These are phyloP conservation scores for Salix dunnii DNA, from an alignment of 345 rosid genomes.

Conservation along the genomic window DNA sequence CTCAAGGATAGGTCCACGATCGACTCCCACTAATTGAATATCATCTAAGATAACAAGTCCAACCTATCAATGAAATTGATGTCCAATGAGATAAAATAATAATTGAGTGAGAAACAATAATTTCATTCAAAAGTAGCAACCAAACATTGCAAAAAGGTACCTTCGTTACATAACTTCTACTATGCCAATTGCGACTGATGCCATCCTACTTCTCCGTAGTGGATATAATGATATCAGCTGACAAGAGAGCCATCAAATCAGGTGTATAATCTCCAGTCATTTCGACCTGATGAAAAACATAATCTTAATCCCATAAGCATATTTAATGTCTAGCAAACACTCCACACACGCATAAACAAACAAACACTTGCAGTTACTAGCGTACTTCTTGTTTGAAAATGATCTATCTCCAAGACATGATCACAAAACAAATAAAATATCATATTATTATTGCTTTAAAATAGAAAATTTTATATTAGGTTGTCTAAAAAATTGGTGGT, in stretches of 20 bases:
- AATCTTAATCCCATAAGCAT: conserved; percentile 1
- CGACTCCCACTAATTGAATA: conserved; percentile 96
- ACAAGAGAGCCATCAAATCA: conserved; percentile 87
- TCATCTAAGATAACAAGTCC: conserved; percentile 96
- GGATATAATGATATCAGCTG: conserved; percentile 93
- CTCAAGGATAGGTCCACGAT: conserved; percentile 99
- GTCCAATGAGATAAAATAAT: neutral
- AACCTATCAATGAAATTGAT: conserved; percentile 49
- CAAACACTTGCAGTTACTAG: too few species aligned
- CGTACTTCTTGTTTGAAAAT: too few species aligned
- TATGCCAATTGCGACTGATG: conserved; percentile 98
- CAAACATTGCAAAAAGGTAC: conserved; percentile 32
- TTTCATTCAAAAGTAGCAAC: conserved; percentile 6
- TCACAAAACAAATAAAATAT: too few species aligned
- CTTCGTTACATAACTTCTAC: conserved; percentile 92
- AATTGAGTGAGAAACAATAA: neutral
- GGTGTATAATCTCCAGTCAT: conserved; percentile 99
- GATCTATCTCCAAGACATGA: too few species aligned
- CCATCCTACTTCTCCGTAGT: conserved; percentile 99
- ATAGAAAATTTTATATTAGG: too few species aligned
- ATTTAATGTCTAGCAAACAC: neutral
- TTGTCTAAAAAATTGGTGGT: too few species aligned
- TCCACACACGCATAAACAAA: too few species aligned
- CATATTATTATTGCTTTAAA: too few species aligned
- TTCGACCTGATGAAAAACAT: conserved; percentile 61